Evolutionary conservation across 805 yeast species (phyloP).

Genomic region (Kodamaea leandrae): DNA sequence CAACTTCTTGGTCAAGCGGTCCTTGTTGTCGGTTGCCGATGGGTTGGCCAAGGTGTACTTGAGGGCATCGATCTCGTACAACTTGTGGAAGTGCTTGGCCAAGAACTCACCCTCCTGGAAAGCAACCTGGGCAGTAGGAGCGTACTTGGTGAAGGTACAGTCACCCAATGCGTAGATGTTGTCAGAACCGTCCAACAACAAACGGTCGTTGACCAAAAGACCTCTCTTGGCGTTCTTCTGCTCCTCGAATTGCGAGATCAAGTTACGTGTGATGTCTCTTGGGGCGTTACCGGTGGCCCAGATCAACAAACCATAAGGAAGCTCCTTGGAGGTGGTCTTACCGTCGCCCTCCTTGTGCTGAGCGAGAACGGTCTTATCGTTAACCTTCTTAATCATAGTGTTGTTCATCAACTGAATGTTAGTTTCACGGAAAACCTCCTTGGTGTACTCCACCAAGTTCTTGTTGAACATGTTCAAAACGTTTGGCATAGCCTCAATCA

Average conservation of each 20-base stretch:
- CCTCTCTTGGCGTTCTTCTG: conserved; percentile 90
- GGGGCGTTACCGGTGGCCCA: conserved; percentile 99
- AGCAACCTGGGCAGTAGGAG: conserved; percentile 98
- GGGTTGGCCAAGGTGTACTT: conserved; percentile 44
- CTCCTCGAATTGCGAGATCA: conserved; percentile 67
- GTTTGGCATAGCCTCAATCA: conserved; percentile 89
- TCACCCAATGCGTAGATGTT: conserved; percentile 91
- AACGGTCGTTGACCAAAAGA: conserved; percentile 75
- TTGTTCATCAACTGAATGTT: conserved; percentile 75
- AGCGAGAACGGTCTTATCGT: conserved; percentile 66
- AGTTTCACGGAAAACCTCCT: conserved; percentile 63
- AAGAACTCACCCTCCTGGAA: conserved; percentile 88
- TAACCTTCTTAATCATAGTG: conserved; percentile 87
- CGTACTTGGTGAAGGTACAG: conserved; percentile 86
- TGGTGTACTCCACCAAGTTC: conserved; percentile 73
- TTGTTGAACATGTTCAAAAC: conserved; percentile 75
- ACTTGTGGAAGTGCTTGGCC: conserved; percentile 65
- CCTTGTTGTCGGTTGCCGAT: conserved; percentile 37
- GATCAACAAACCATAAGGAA: conserved; percentile 89
- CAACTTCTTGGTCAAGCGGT: conserved; percentile 47
- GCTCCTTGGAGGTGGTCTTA: conserved; percentile 50
- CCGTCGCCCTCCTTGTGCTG: conserved; percentile 67
- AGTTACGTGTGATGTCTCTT: conserved; percentile 66
- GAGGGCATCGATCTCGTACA: conserved; percentile 59
- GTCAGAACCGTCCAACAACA: conserved; percentile 77